Percentiles rank a stretch among this genome's conserved stretches.
These are phyloP conservation scores for Tubosaeta sp. DNA, from an alignment of 768 basidiomycete genomes.

Conservation along the genomic window DNA sequence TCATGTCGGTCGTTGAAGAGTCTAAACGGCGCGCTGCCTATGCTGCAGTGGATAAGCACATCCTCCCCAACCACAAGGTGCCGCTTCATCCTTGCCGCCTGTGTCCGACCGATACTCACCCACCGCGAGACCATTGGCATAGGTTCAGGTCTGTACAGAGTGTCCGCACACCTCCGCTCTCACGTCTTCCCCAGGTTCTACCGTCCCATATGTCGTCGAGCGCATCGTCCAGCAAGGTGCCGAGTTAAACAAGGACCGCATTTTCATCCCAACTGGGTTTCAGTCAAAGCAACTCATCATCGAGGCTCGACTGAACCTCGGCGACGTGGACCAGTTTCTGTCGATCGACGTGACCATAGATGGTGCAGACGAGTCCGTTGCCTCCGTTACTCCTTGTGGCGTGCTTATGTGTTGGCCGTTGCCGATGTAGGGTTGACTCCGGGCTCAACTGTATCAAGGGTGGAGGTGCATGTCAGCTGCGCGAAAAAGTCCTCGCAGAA, in stretches of 20 bases:
- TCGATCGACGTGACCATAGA: slow-evolving; percentile 95
- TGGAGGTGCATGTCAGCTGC: slow-evolving; percentile 92
- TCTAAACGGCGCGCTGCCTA: slow-evolving; percentile 91
- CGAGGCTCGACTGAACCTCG: slow-evolving; percentile 66
- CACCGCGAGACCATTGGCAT: slow-evolving; percentile 46
- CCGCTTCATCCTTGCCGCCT: slow-evolving; percentile 14
- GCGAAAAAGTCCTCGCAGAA: slow-evolving; percentile 97
- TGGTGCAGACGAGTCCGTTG: slow-evolving; percentile 88
- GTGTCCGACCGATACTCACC: not conserved
- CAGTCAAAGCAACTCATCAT: slow-evolving; percentile 97
- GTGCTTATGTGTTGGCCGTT: not conserved
- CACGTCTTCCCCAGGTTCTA: slow-evolving; percentile 57
- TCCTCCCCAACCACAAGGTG: slow-evolving; percentile 79
- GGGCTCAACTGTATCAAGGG: slow-evolving; percentile 93
- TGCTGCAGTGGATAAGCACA: slow-evolving; percentile 89
- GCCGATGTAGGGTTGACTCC: slow-evolving; percentile 65
- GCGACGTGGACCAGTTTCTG: slow-evolving; percentile 87
- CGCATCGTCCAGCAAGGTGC: slow-evolving; percentile 82
- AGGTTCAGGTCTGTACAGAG: slow-evolving; percentile 59
- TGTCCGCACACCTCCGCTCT: not conserved
- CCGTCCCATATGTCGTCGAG: slow-evolving; percentile 96
- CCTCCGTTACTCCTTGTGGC: not conserved
- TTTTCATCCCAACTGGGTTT: slow-evolving; percentile 94
- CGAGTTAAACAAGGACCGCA: slow-evolving; percentile 69
- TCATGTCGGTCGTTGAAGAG: slow-evolving; percentile 57